Conservation (phyloP, 2,329 filamentous ascomycete genomes). For the Ophiostoma himal-ulmi region DNA sequence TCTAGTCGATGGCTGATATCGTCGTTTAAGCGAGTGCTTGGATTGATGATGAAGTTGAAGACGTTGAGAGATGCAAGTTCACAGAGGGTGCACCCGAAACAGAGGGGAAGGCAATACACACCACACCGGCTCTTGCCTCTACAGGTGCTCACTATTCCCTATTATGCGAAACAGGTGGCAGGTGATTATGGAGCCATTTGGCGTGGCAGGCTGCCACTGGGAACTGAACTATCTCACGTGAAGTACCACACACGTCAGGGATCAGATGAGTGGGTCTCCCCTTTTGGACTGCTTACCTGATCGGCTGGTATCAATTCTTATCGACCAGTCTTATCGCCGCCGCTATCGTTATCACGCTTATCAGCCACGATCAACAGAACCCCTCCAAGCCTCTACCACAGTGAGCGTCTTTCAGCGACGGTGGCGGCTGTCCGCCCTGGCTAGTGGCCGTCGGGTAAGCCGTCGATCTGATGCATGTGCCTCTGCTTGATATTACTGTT, state of each 20-base stretch:
- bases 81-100: constrained; percentile 11
- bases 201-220: not conserved
- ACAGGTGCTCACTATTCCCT: not conserved
- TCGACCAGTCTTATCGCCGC: not conserved
- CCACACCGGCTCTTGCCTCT: constrained; percentile 5
- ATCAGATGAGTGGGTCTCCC: not conserved
- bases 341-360: not conserved
- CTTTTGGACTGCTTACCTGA: not conserved
- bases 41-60: not conserved
- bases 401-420: not conserved
- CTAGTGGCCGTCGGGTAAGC: not conserved
- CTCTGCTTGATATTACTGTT: not conserved
- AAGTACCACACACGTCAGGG: constrained; percentile 2
- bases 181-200: not conserved
- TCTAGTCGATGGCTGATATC: not conserved
- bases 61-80: constrained; percentile 13
- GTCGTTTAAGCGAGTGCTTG: not conserved
- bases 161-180: constrained; percentile 14
- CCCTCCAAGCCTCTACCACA: not conserved
- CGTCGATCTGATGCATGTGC: not conserved
- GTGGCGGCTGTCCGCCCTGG: not conserved
- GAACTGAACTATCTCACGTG: constrained; percentile 18
- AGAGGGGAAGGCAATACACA: constrained; percentile 20
- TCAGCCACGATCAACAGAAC: not conserved
- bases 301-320: not conserved